Base-by-base conservation (phyloP, 2,329 filamentous ascomycete genomes). In the Calonectria hongkongensis region DNA sequence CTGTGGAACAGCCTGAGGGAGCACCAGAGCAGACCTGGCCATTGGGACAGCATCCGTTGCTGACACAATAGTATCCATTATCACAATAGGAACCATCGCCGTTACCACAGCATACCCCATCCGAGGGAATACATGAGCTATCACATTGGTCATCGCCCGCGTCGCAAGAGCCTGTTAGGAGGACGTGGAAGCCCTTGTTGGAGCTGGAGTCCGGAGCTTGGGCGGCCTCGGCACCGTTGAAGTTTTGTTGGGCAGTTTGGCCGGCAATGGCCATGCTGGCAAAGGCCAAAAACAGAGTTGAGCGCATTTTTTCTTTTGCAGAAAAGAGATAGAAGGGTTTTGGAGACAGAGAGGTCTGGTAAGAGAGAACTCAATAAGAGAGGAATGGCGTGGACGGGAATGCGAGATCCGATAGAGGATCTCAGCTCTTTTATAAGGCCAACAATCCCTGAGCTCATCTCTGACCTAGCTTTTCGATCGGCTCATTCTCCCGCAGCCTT, bases 1-100 rank as follows among this genome's bases (percentile, higher is more conserved):
- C 81, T 0, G 73, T 18, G 9, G 60, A 56, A n/a, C 81, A 83
- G 18, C 77, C 79, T 1, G 74, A 68, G 10, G 80, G 76, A 15
- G 68, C n/a, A n/a, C 82, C 82, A 4, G 76, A 72, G 75, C 83
- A 85, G 25, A 78, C 69, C 64, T 81, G 70, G 63, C 83, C 83
- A n/a, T 74, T 65, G 15, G 74, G 71, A 63, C 83, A 85, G 76
- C 83, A 85, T n/a, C 82, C 82, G 6, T 76, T 73, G 3, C 51
- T 8, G 43, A 75, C 71, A 68, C 83, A 85, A 70, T 79, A 79
- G 25, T 80, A 74, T 7, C 81, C 82, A 15, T 62, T n/a, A 9
- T 80, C 76, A 74, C 83, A 85, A 71, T 80, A 84, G 16, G 78
- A 70, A 41, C 82, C 81, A 18, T 72, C 71, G 58, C 80, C 77